Conservation (phyloP, 2,329 filamentous ascomycete genomes). For the Scopulariopsis brevicaulis region DNA sequence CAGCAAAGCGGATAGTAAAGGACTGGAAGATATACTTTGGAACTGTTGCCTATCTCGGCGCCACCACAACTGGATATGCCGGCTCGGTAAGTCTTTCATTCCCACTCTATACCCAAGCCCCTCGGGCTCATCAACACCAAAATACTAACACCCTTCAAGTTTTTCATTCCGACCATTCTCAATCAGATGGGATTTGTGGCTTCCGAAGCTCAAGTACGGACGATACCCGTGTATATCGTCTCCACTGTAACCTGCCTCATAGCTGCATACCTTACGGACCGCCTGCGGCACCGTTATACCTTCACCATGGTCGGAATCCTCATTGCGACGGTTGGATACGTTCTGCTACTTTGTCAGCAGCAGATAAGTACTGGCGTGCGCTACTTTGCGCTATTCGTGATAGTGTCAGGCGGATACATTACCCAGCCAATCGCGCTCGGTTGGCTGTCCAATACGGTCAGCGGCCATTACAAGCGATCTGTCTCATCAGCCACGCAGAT, state of each 20-base stretch:
- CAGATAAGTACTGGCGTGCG: conserved; percentile 36
- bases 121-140: too few relatives aligned
- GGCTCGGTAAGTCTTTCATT: conserved; percentile 9
- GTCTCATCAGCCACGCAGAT: conserved; percentile 65
- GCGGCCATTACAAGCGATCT: conserved; percentile 49
- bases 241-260: conserved; percentile 51
- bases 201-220: conserved; percentile 37
- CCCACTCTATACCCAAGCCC: too few relatives aligned
- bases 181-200: conserved; percentile 17
- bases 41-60: conserved; percentile 35
- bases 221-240: conserved; percentile 46
- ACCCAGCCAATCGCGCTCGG: conserved; percentile 58
- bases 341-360: conserved; percentile 46
- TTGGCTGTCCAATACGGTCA: conserved; percentile 61
- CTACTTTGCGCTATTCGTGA: conserved; percentile 60
- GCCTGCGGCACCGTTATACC: conserved; percentile 48
- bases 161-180: conserved; percentile 49
- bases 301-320: conserved; percentile 53
- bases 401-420: conserved; percentile 61
- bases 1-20: conserved; percentile 42
- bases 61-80: conserved; percentile 33
- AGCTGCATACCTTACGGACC: conserved; percentile 55
- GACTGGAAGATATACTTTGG: conserved; percentile 64
- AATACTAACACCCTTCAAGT: conserved; percentile 12
- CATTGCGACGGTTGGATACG: conserved; percentile 53